These are phyloP conservation scores for Lentinula boryana DNA, from an alignment of 768 basidiomycete species.

Conservation along the genomic window DNA sequence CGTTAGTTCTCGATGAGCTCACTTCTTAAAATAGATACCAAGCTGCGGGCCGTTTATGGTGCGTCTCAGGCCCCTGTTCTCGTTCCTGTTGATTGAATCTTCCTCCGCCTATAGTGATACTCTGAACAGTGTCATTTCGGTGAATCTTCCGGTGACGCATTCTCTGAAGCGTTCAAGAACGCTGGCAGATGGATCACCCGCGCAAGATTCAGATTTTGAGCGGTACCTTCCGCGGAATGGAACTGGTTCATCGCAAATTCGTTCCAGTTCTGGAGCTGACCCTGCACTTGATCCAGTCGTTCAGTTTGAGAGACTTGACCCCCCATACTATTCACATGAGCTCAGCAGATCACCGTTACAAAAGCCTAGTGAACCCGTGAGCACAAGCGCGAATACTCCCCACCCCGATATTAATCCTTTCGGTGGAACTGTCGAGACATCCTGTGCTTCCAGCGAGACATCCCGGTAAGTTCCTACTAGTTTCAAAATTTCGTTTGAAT, in stretches of 20 bases:
- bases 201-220: background rate
- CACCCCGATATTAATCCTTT: background rate
- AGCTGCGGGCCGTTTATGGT: slow-evolving; percentile 43
- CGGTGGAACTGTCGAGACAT: background rate
- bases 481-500: background rate
- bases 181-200: background rate
- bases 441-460: background rate
- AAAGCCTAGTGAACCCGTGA: background rate
- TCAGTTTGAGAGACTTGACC: background rate
- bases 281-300: background rate
- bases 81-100: background rate
- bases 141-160: background rate
- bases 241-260: background rate
- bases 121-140: background rate
- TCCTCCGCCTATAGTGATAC: background rate
- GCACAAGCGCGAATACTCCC: background rate
- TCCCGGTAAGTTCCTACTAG: background rate
- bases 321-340: background rate
- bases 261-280: background rate
- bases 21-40: slow-evolving; percentile 29
- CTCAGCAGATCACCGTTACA: background rate
- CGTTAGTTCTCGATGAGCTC: background rate
- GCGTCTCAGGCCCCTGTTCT: slow-evolving; percentile 12
- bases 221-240: background rate
- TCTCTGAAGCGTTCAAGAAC: background rate